Percentiles rank a stretch among this genome's conserved stretches.
Evolutionary conservation across 495 filamentous ascomycete genomes (phyloP).

Genomic region (Aspergillus haitiensis): DNA sequence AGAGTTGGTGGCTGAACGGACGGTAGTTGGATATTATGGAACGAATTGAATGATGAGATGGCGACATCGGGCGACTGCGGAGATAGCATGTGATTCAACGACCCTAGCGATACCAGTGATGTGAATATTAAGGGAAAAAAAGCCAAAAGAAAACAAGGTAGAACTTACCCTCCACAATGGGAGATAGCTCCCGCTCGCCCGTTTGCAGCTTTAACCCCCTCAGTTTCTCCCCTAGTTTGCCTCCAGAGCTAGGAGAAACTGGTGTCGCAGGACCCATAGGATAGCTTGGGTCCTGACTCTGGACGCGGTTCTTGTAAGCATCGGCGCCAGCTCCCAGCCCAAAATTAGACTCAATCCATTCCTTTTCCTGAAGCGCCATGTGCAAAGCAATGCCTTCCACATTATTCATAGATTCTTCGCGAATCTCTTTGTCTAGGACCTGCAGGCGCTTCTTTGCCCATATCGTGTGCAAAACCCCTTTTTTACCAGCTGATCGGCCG

Average conservation of each 20-base stretch:
- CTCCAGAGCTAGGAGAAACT: conserved; percentile 60
- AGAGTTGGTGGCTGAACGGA: conserved; percentile 1
- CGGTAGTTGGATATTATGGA: conserved; percentile 40
- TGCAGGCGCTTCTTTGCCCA: conserved; percentile 78
- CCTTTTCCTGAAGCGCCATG: conserved; percentile 77
- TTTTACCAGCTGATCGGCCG: conserved; percentile 64
- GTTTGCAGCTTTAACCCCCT: conserved; percentile 74
- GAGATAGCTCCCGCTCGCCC: conserved; percentile 57
- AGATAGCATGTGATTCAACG: conserved; percentile 50
- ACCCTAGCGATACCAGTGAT: background rate
- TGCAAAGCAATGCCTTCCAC: conserved; percentile 74
- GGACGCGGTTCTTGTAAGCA: conserved; percentile 21
- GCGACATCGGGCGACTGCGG: conserved; percentile 64
- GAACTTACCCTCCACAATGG: conserved; percentile 46
- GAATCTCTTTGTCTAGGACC: conserved; percentile 71
- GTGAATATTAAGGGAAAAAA: conserved; percentile 10
- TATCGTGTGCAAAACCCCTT: conserved; percentile 77
- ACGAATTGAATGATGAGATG: conserved; percentile 61
- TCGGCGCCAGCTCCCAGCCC: conserved; percentile 50
- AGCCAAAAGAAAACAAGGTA: background rate
- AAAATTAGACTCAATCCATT: conserved; percentile 80
- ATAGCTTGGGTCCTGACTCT: conserved; percentile 24
- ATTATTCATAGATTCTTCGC: conserved; percentile 60
- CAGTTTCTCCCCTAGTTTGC: conserved; percentile 69
- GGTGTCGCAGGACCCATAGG: conserved; percentile 52